Evolutionary conservation across 2,329 filamentous ascomycete genomes (phyloP), one percentile per base, ranked within the genome.

Genomic region (Calonectria crousiana): DNA sequence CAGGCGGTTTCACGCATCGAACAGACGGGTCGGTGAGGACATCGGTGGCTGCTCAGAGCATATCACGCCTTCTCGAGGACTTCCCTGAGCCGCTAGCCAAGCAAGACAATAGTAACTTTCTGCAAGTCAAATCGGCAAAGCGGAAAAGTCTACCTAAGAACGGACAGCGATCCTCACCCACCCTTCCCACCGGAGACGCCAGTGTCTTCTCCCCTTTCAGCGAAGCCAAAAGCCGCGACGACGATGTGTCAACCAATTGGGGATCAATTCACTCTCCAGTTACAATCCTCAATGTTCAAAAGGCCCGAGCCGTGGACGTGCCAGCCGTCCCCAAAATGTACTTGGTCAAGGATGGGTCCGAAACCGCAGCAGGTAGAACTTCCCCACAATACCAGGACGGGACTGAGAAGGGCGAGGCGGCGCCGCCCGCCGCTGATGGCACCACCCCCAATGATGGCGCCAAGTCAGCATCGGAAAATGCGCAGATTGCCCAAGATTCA

Each of bases 191-290:
- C 18, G 84, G 84, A 65, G 84, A 82, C 32, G 66, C 77, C 64
- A 78, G 74, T 36, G 67, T 80, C 26, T 68, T 80, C 52, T 85
- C 85, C 23, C 82, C 83, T 38, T 83, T 79, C 30, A 86, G 84
- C 30, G 83, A 85, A 56, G 74, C 74, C 28, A 83, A 77, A 38
- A 83, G 80, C 32, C 82, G 82, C 16, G 84, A 85, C 28, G 87
- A 88, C 34, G 87, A 89, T 60, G 81, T 80, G 1, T 86, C 83
- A 6, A 87, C 86, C 20, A 85, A 86, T 72, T 89, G 88, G 88
- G 88, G 86, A 58, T 89, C 88, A 3, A 82, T 89, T n/a, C 85
- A 89, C 74, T 90, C 89, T 14, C 86, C 89, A 11, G 84, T 86
- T 38, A 81, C 84, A 53, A 84, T 88, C 20, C 81, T 90, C 67